Base-by-base conservation (phyloP, 2,329 filamentous ascomycete species). In the Taxawa tesnikishii region DNA sequence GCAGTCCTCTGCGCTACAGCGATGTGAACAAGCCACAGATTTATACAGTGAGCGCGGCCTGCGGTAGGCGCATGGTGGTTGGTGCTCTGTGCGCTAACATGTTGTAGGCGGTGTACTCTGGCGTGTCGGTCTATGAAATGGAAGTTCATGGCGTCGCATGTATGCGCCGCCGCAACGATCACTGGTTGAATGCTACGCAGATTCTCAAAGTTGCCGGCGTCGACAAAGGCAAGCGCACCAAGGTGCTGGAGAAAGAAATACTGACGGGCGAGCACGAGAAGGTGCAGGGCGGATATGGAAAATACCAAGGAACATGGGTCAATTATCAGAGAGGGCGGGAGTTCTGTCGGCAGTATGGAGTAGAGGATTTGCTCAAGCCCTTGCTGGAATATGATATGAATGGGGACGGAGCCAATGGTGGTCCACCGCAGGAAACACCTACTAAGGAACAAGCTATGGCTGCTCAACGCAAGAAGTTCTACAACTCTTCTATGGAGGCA, bases 371-470 rank as follows among this genome's bases (percentile, higher is more conserved):
- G 4, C 60, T 90, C 29, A 70, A 74, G 14, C 80, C 81, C 11
- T 66, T 90, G 4, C 59, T 90, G 33, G 83, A 80, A 16, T 84
- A 88, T 53, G 82, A 88, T 49, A 81, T 85, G 63, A 76, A 74
- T 33, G 74, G 79, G 44, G 79, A 87, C 38, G 80, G 83, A 30
- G 76, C 54, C 29, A 54, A 75, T 30, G 58, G 75, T 31, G 73
- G 79, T 4, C 78, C 79, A 34, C 73, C 76, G 28, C 71, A 94
- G 46, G 88, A 96, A 48, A 96, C 90, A 0, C 90, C 90, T 0
- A 98, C 90, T 23, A 98, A 98, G 58, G 90, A 96, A 58, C 90
- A 96, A 58, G 90, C 90, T 38, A 94, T 96, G 87, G 90, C 90
- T 8, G 88, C 88, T 11, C 67, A 67, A 58, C 68, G 90, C 44